Conservation (phyloP, 345 rosid genomes). For the Microthlaspi erraticum region DNA sequence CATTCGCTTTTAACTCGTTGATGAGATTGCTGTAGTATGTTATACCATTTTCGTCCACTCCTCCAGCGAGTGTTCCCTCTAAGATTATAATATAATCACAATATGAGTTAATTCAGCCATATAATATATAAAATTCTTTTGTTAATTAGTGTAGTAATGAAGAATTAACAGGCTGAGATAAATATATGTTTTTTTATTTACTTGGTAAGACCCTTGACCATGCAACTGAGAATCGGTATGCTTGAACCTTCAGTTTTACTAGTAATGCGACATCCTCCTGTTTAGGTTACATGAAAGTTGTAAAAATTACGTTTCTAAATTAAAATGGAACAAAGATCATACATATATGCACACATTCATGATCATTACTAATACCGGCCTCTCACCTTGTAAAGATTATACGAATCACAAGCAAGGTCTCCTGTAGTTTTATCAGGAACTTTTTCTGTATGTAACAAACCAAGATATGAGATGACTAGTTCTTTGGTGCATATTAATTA, state of each 20-base stretch:
- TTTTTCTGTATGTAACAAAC: not conserved
- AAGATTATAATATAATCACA: not conserved
- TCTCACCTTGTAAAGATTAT: conserved; percentile 7
- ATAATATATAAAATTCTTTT: no score
- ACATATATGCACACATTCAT: not conserved
- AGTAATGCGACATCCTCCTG: not conserved
- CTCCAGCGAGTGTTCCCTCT: conserved; percentile 10
- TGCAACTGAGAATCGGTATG: conserved; percentile 19
- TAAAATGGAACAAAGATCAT: not conserved
- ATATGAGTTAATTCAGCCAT: not conserved
- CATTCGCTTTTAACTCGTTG: conserved; percentile 1
- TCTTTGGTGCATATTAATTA: not conserved
- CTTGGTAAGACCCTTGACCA: conserved; percentile 13
- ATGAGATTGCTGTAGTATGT: conserved; percentile 5
- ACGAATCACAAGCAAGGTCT: conserved; percentile 12
- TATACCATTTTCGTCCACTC: not conserved
- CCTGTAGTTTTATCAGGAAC: not conserved
- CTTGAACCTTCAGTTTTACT: not conserved
- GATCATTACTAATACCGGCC: not conserved
- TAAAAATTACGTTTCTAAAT: not conserved
- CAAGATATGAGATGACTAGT: not conserved
- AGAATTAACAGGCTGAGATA: no score
- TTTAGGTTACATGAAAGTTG: not conserved
- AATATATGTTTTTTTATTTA: not conserved
- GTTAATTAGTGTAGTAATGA: no score